Evolutionary conservation across 805 yeast species (phyloP), one percentile per base, ranked within the genome.

Genomic region (Yamadazyma takamatsuzukensis): DNA sequence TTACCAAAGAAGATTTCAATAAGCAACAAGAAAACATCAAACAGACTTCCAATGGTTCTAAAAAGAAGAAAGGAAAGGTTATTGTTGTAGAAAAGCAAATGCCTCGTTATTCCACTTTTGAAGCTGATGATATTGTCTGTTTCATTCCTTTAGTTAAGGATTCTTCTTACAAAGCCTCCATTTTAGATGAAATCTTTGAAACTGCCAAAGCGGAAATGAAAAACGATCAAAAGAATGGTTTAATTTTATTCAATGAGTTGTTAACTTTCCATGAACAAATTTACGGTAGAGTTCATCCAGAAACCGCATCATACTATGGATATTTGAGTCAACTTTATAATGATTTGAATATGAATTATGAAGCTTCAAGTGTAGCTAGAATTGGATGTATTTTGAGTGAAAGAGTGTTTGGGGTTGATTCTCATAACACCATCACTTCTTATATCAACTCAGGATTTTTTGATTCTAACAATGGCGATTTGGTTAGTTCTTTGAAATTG

Each of bases 331-430:
- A 79, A 40, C 56, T 78, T 13, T 84, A 77, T 60, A 70, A 76
- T 37, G 87, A 80, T 37, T 53, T 76, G 27, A 77, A 78, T 11
- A 60, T 72, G 46, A 53, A 61, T 14, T 61, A 64, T 15, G 79
- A 76, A 43, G 88, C 96, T 9, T 68, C 78, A 32, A 72, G 69
- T 9, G 64, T 75, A 43, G 74, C 80, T 12, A 76, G 93, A 46
- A 80, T 76, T 53, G 76, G 96, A 2, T 72, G 78, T 40, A 64
- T 76, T 24, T 76, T 88, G 40, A 70, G 80, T 39, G 97, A 90
- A 67, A 78, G 97, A 61, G 70, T 79, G 9, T 57, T 67, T 32
- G 98, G 98, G 40, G 57, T 78, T 41, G 97, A 90, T 52, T 75
- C 93, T 10, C 75, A 74, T 48, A 90, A 87, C 43, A 74, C 89